Evolutionary conservation across 2,329 filamentous ascomycete species (phyloP), one percentile per base, ranked within the genome.

Genomic region (Epichloe typhina): DNA sequence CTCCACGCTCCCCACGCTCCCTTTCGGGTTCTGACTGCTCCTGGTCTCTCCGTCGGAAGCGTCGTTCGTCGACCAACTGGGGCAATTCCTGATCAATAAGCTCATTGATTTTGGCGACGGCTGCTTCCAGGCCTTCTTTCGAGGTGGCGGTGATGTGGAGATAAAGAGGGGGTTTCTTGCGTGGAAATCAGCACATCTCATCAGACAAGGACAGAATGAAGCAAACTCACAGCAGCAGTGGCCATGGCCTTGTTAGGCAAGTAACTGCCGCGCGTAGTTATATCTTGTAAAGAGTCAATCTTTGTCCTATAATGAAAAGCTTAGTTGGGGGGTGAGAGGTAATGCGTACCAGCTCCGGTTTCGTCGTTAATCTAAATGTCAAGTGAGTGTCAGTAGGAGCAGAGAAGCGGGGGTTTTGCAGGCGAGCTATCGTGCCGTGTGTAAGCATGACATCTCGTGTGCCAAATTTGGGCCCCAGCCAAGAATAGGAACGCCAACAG

Each of bases 231-330:
- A 66, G 88, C 80, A 51, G 90, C 82, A 13, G 90, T 96, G 36
- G 93, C 89, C 89, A 98, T 93, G 73, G 79, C 90, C 73, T 96
- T 97, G 70, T 97, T 94, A 2, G 93, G 93, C 61, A 93, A 94
- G 66, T 97, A 98, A 65, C 83, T 91, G 71, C 93, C 93, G 66
- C 91, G 85, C 53, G 91, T 97, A 46, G 93, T 98, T 76, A 98
- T 88, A 90, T 98, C 93, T 97, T 64, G 70, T 21, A 39, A 37
- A 23, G 61, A 68, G 74, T 80, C 73, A 81, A 80, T 66, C 69
- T 79, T 64, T 61, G 66, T 59, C 67, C 61, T 68, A 63, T 63
- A 57, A 66, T 38, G 51, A 50, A 37, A 43, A 54, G 48, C 19
- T 42, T 4, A 19, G 17, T 26, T n/a, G 15, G 48, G 48, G 48